Percentiles rank a stretch among this genome's conserved stretches.
phyloP scores from a whole-genome alignment of 495 filamentous ascomycete species.

The Pyrenula massariospora region DNA sequence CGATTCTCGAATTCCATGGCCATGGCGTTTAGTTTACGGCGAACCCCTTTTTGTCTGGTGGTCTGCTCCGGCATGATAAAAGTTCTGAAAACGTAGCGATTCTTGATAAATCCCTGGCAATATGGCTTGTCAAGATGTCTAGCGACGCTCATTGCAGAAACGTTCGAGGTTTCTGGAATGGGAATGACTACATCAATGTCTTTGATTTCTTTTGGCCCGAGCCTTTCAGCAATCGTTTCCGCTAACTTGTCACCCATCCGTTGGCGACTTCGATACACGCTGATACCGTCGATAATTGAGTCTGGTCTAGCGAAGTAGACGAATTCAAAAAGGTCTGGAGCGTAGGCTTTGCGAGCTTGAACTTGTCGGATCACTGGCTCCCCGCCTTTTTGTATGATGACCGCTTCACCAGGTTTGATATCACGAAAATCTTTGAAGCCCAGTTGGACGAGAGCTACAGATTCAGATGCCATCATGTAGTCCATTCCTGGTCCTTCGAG shows the following conservation, averaged over 20 bases:
- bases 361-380: conserved; percentile 68
- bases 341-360: conserved; percentile 55
- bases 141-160: conserved; percentile 70
- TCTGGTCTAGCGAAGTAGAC: conserved; percentile 70
- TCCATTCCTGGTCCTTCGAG: conserved; percentile 59
- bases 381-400: conserved; percentile 80
- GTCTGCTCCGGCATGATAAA: conserved; percentile 93
- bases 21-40: conserved; percentile 63
- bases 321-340: conserved; percentile 93
- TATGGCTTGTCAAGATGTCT: conserved; percentile 68
- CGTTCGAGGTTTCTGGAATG: conserved; percentile 79
- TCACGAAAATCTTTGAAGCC: conserved; percentile 75
- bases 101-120: conserved; percentile 83
- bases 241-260: conserved; percentile 89
- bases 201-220: conserved; percentile 64
- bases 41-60: conserved; percentile 56
- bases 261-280: conserved; percentile 75
- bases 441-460: conserved; percentile 77
- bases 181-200: conserved; percentile 89
- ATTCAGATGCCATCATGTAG: conserved; percentile 98
- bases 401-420: conserved; percentile 83
- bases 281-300: conserved; percentile 85
- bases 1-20: conserved; percentile 75
- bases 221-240: conserved; percentile 57
- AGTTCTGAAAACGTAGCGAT: conserved; percentile 90